Evolutionary conservation across 2,329 filamentous ascomycete genomes (phyloP), one percentile per base, ranked within the genome.

Genomic region (Microascus cirrosus): DNA sequence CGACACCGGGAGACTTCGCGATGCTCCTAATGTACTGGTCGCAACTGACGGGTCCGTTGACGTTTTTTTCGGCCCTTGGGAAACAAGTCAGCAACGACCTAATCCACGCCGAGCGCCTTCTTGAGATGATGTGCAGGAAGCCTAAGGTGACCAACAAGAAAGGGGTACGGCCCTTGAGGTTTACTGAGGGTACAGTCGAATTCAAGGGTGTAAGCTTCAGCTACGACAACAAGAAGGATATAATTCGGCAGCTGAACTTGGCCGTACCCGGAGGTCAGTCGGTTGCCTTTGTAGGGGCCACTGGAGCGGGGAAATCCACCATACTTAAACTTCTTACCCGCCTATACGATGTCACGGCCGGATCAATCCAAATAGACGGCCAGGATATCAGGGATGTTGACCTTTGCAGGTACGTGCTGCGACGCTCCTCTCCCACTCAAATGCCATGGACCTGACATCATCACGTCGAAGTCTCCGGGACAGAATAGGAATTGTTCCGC

Each of bases 1-100:
- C 81, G 4, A 81, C 80, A 5, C 74, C 86, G 12, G 86, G 86
- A 58, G 78, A 86, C 62, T 89, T 90, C 63, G 83, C 87, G 58
- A 82, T 85, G 70, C 74, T 90, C 18, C 71, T 90, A 60, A 86
- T 85, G 57, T 90, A 90, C 68, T 89, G 89, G 85, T 79, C 80
- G 20, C 86, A 90, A 65, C 75, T 90, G 42, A 86, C 86, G 52
- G 79, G 81, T 1, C 87, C 87, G 2, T 76, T 90, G 57, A 84
- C 84, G 62, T 89, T 87, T 69, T 89, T 90, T 65, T 78, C 80
- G 7, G 71, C 73, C 20, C 69, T 84, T 32, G 80, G 81, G 7
- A 81, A 79, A 64, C 77, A 70, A 54, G 75, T 84, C 61, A 80
- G 79, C 59, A 74, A 77, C 60, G 76, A 82, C 59, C 73, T 84